Base-by-base conservation (phyloP, 495 filamentous ascomycete genomes). In the Xylaria curta region DNA sequence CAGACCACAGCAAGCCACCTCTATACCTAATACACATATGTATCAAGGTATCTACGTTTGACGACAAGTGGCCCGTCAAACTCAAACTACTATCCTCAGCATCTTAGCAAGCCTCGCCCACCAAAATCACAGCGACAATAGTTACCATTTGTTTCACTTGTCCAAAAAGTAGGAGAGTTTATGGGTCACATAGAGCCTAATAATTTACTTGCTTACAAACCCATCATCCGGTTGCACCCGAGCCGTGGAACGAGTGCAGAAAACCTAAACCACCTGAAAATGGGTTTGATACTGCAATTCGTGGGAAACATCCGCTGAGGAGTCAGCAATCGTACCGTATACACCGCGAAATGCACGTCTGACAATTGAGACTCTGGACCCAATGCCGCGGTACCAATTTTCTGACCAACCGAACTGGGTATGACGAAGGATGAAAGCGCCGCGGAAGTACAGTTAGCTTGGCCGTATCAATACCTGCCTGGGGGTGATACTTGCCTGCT, bases 351-450 rank as follows among this genome's bases (percentile, higher is more conserved):
- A 51, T 66, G 63, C 46, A 66, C 44, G 63, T 66, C 63, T 66
- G 63, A 66, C 47, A 28, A 67, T 67, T 56, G n/a, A 56, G 33
- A 33, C 40, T 67, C 49, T 67, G 28, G 65, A 54, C 65, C 65
- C 65, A 67, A n/a, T 19, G 49, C 65, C 65, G 47, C 65, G 65
- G 65, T 67, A 67, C 42, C 33, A 56, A 33, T 24, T 67, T 51
- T 26, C 65, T 33, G 28, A 42, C 44, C 49, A 67, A 67, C 65
- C 56, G 5, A 56, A 54, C 65, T 54, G n/a, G 47, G 49, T 42
- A 67, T 56, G 44, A 19, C 47, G 65, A 56, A 40, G 65, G 47
- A 56, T 67, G 46, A 28, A 42, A 67, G 65, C 46, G 28, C 63
- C 19, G 63, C 9, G 47, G 21, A 31, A 15, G 31, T 54, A 67